phyloP scores from a whole-genome alignment of 1,284 basidiomycete genomes.

The Sphaerobolus stellatus region DNA sequence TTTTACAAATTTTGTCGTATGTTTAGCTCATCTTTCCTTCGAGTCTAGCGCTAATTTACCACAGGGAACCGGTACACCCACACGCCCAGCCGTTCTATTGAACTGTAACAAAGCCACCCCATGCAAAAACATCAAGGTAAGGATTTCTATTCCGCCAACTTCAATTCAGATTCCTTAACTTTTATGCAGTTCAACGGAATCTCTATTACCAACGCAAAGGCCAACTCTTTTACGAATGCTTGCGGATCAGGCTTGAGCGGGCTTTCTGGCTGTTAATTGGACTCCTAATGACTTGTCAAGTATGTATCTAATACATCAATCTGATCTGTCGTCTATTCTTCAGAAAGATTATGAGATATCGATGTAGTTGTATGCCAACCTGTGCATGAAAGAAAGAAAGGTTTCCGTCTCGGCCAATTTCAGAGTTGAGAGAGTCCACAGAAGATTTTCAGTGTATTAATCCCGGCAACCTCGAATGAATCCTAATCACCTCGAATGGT shows the following conservation, averaged over 20 bases:
- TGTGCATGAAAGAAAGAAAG: too few relatives aligned
- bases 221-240: neutral
- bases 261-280: neutral
- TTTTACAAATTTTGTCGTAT: neutral
- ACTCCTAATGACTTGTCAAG: too few relatives aligned
- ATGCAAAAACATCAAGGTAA: neutral
- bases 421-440: neutral
- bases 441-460: neutral
- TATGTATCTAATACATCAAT: too few relatives aligned
- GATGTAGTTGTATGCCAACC: too few relatives aligned
- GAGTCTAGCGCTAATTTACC: neutral
- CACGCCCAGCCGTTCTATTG: neutral
- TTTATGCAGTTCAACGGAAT: neutral
- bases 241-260: neutral
- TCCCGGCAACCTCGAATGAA: neutral
- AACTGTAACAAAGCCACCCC: slow-evolving; percentile 1
- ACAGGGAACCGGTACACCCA: neutral
- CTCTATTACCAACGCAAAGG: neutral
- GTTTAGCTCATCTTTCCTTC: neutral
- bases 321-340: too few relatives aligned
- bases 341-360: too few relatives aligned
- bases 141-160: too few relatives aligned
- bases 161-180: too few relatives aligned
- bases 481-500: neutral
- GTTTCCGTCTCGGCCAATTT: too few relatives aligned